Evolutionary conservation across 495 filamentous ascomycete genomes (phyloP).

Genomic region (Oidiodendron maius): DNA sequence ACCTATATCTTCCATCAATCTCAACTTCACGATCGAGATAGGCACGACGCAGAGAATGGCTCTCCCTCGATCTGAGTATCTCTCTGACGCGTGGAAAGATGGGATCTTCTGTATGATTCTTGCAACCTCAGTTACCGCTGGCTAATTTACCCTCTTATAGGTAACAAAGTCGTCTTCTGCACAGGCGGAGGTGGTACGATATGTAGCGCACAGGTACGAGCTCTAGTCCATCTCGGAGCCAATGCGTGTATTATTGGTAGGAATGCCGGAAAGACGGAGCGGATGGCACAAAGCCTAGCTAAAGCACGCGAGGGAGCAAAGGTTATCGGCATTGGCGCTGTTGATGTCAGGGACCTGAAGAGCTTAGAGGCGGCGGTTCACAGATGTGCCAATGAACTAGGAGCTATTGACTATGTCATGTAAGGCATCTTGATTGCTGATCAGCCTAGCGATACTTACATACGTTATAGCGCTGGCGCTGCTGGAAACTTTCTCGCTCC

Average conservation of each 20-base stretch:
- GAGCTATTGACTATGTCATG: slow-evolving; percentile 91
- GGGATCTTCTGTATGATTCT: slow-evolving; percentile 63
- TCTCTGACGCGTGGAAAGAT: slow-evolving; percentile 78
- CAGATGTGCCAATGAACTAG: slow-evolving; percentile 72
- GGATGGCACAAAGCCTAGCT: slow-evolving; percentile 71
- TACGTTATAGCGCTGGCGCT: slow-evolving; percentile 66
- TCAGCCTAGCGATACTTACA: slow-evolving; percentile 10
- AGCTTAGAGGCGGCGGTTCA: slow-evolving; percentile 66
- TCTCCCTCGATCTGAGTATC: slow-evolving; percentile 62
- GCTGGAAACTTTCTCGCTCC: slow-evolving; percentile 95
- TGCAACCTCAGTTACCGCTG: not conserved
- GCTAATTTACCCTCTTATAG: slow-evolving; percentile 31
- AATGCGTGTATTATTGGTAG: slow-evolving; percentile 92
- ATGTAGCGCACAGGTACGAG: slow-evolving; percentile 87
- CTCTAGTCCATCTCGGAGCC: slow-evolving; percentile 83
- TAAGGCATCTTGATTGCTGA: slow-evolving; percentile 30
- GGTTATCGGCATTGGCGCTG: slow-evolving; percentile 76
- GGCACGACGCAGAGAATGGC: too few species aligned
- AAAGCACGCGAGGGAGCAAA: slow-evolving; percentile 69
- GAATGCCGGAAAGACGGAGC: slow-evolving; percentile 83
- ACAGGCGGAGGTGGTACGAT: slow-evolving; percentile 93
- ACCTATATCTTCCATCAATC: too few species aligned
- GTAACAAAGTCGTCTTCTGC: slow-evolving; percentile 88
- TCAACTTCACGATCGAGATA: too few species aligned
- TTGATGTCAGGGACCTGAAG: slow-evolving; percentile 66